Conservation (phyloP, 805 yeast genomes). For the Lipomyces japonicus region DNA sequence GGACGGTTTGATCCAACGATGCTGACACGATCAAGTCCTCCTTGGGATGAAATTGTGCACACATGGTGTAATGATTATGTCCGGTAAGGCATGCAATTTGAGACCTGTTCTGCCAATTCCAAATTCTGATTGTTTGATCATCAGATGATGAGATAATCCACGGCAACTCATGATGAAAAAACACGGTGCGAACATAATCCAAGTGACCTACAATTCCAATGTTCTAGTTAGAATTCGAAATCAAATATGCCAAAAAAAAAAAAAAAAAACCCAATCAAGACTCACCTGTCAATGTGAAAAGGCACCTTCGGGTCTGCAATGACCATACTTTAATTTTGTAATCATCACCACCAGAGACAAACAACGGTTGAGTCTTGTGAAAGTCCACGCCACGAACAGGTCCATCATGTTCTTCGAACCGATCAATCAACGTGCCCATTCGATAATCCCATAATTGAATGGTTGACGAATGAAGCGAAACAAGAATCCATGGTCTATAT, state of each 20-base stretch:
- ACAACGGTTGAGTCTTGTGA: constrained; percentile 97
- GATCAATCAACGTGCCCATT: constrained; percentile 95
- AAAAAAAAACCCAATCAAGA: not conserved
- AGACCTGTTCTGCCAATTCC: constrained; percentile 99
- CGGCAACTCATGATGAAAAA: constrained; percentile 92
- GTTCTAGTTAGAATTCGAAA: not conserved
- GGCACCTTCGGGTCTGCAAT: constrained; percentile 79
- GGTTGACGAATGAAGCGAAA: constrained; percentile 94
- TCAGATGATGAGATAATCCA: constrained; percentile 96
- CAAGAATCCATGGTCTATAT: constrained; percentile 92
- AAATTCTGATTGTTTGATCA: constrained; percentile 96
- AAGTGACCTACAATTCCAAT: constrained; percentile 61
- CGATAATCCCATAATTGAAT: constrained; percentile 99
- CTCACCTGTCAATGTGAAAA: constrained; percentile 68
- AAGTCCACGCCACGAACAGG: constrained; percentile 94
- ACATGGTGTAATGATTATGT: constrained; percentile 97
- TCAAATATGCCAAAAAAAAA: not conserved
- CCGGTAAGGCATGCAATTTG: constrained; percentile 97
- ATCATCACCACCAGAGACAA: constrained; percentile 97
- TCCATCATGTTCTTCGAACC: constrained; percentile 97
- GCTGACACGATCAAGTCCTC: constrained; percentile 95
- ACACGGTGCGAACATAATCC: constrained; percentile 91
- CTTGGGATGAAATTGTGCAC: constrained; percentile 94
- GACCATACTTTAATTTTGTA: constrained; percentile 96
- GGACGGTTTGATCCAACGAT: constrained; percentile 95